Conservation (phyloP, 1,284 basidiomycete genomes). For the Rhodotorula sp. region DNA sequence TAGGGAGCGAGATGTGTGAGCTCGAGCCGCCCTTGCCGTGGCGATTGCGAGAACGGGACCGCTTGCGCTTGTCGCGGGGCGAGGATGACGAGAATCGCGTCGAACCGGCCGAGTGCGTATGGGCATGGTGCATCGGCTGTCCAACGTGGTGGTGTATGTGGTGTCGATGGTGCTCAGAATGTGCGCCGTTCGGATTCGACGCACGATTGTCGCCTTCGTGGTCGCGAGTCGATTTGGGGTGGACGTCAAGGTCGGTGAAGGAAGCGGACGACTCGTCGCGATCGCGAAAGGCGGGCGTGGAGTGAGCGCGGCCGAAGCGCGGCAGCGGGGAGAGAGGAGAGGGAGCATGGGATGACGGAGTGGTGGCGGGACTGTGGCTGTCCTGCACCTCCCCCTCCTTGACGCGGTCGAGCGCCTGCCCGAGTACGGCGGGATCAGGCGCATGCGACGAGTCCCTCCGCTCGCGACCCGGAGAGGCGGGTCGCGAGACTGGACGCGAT, state of each 20-base stretch:
- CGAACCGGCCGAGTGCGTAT: neutral
- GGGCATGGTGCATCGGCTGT: neutral
- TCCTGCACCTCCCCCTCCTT: neutral
- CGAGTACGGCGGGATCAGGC: slow-evolving; percentile 12
- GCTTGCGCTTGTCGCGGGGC: neutral
- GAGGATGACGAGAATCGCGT: neutral
- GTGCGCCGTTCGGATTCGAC: neutral
- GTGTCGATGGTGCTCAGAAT: neutral
- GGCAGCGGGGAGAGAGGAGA: slow-evolving; percentile 4
- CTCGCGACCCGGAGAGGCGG: slow-evolving; percentile 12
- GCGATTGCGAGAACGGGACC: slow-evolving; percentile 16
- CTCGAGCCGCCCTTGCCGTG: slow-evolving; percentile 20
- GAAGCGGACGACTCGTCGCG: slow-evolving; percentile 12
- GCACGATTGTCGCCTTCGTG: neutral
- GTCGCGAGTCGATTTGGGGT: neutral
- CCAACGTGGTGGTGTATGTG: neutral
- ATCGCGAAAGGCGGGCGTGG: slow-evolving; percentile 2
- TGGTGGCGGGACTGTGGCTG: neutral
- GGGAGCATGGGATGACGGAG: neutral
- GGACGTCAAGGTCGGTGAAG: slow-evolving; percentile 20
- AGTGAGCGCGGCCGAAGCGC: neutral
- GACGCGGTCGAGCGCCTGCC: slow-evolving; percentile 12
- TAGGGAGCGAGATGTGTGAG: slow-evolving; percentile 26
- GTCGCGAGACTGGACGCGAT: slow-evolving; percentile 18
- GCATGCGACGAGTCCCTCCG: neutral